Evolutionary conservation across 2,329 filamentous ascomycete species (phyloP), one percentile per base, ranked within the genome.

Genomic region (Apiospora marii): DNA sequence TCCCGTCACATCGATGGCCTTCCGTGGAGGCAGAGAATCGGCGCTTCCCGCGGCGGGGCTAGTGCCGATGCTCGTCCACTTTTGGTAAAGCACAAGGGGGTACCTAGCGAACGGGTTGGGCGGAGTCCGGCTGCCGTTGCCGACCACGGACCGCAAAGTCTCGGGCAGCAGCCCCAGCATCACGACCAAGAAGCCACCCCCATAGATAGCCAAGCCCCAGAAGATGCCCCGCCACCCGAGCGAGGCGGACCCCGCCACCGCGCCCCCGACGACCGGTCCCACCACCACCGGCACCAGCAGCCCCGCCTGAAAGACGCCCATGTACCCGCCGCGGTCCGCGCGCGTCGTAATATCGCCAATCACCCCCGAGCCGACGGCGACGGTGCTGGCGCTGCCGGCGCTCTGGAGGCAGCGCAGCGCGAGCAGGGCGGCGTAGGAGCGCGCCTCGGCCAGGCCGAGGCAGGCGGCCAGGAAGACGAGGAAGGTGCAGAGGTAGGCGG

Each of bases 381-480:
- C 24, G 12, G 22, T 37, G 13, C 30, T 43, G 3, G 30, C 37
- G 27, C 30, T 37, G 16, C 58, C 58, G 30, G 58, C 16, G 58
- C 58, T 67, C 27, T 67, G 58, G 1, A 67, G 13, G n/a, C 30
- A 61, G 4, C 74, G 72, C 27, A 75, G 61, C 2, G 71, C 1
- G 5, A 74, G 53, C 14, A 76, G 69, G 1, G 69, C 73, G 3
- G 64, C 70, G 68, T 76, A 76, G 61, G 43, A 72, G 13, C 30
- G 13, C 34, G 34, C 70, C 70, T 68, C 27, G 34, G 70, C 86
- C 0, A 84, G 78, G 1, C 88, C 88, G 1, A 89, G 79, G 84
- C 88, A 86, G 1, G 84, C 87, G 0, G 85, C 81, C 0, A 84
- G 84, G 82, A 87, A 88, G 4, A 88, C 76, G 3, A 76, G 82